Evolutionary conservation across 2,329 filamentous ascomycete species (phyloP).

Genomic region (Paecilomyces dactylethromorphus): DNA sequence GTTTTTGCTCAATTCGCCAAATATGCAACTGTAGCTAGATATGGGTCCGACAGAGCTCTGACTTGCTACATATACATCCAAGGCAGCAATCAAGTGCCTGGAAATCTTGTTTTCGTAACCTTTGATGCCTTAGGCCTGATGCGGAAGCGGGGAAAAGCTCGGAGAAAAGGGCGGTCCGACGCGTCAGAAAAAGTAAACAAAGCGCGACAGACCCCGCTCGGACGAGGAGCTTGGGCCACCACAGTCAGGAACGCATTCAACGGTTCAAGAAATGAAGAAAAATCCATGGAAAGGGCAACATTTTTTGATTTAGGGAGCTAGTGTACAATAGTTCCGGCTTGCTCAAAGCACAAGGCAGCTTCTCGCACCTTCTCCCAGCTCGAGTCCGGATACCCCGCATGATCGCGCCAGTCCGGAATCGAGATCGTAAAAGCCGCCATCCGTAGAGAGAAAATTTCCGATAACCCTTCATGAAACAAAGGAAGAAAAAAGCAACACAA

Average conservation of each 20-base stretch:
- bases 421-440: slow-evolving; percentile 14
- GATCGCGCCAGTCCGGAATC: slow-evolving; percentile 9
- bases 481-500: slow-evolving; percentile 17
- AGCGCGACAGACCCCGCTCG: neutral
- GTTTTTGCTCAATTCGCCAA: neutral
- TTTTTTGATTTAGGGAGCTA: slow-evolving; percentile 10
- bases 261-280: neutral
- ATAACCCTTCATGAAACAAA: slow-evolving; percentile 20
- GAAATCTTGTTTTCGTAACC: neutral
- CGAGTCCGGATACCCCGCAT: neutral
- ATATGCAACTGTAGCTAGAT: neutral
- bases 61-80: neutral
- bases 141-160: neutral
- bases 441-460: slow-evolving; percentile 23
- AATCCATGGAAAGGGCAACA: neutral
- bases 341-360: slow-evolving; percentile 7
- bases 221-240: neutral
- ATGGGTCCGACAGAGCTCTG: neutral
- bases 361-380: slow-evolving; percentile 8
- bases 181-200: neutral
- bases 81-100: neutral
- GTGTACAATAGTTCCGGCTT: slow-evolving; percentile 19
- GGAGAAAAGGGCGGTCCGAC: neutral
- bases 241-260: neutral
- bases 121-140: neutral